phyloP scores from a whole-genome alignment of 805 yeast species.

The Lipomyces mesembrius region DNA sequence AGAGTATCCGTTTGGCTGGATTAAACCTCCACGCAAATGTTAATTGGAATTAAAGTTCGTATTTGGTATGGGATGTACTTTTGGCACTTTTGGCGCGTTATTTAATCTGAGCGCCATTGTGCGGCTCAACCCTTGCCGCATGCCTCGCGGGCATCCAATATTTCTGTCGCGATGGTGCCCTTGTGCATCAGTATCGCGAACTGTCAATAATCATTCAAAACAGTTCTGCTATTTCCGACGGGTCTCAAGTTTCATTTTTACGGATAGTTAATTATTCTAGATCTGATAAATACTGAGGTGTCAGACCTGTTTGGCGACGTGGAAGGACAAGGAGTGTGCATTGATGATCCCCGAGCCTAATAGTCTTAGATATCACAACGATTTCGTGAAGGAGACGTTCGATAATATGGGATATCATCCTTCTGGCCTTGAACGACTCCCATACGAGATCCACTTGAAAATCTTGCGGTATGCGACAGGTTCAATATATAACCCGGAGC shows the following conservation, averaged over 20 bases:
- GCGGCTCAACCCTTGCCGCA: background rate
- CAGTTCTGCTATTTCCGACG: background rate
- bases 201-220: background rate
- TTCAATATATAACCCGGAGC: background rate
- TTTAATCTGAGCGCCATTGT: background rate
- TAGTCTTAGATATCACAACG: background rate
- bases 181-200: background rate
- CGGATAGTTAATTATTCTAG: background rate
- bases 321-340: background rate
- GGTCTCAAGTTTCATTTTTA: background rate
- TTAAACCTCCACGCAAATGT: background rate
- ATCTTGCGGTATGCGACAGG: background rate
- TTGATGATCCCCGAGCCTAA: background rate
- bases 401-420: background rate
- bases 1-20: too few relatives aligned
- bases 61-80: too few relatives aligned
- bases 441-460: constrained; percentile 7
- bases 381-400: background rate
- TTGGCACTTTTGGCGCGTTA: background rate
- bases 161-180: background rate
- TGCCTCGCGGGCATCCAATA: background rate
- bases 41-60: background rate
- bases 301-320: background rate
- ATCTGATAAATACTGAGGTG: background rate
- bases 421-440: constrained; percentile 1